Base-by-base conservation (phyloP, 495 filamentous ascomycete genomes). In the Penicillium arizonense region DNA sequence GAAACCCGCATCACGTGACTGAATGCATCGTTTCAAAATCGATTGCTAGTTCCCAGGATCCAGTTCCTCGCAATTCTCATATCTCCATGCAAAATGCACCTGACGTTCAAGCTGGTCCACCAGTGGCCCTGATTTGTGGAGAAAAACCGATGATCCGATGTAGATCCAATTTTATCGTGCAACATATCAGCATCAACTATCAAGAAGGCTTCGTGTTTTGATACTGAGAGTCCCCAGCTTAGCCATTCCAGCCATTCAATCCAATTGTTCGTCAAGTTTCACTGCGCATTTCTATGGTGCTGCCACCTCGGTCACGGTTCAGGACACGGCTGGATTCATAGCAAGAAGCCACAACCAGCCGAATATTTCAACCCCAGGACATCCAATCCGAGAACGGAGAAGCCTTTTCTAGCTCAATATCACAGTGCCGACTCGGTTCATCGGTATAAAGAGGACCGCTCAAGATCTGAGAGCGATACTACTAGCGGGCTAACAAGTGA, bases 131-230 rank as follows among this genome's bases (percentile, higher is more conserved):
- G 3, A 30, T 41, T 13, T 42, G 47, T 50, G 47, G 47, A 50
- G 47, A 11, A 42, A 24, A 18, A 28, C 18, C 47, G 47, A 49
- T 50, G 47, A 50, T 42, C 47, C 7, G 38, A 24, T 34, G 47
- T 50, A 42, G 47, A 50, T 50, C 47, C 28, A 42, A 50, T 28
- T 42, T 4, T 42, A 50, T 50, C 38, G 30, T 13, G n/a, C 21
- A 32, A 28, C 11, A 41, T 23, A 37, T 37, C 5, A 4, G 3
- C 12, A 37, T 30, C 33, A 12, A 13, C 23, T 11, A 14, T 26
- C 5, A 24, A 28, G 24, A 26, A 6, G 24, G 24, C 24, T 26
- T 26, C 24, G 6, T 26, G n/a, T n/a, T n/a, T n/a, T n/a, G n/a
- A n/a, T n/a, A n/a, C n/a, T n/a, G n/a, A n/a, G n/a, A n/a, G n/a